phyloP scores from a whole-genome alignment of 2,329 filamentous ascomycete species.

The Aspergillus spinulosporus region DNA sequence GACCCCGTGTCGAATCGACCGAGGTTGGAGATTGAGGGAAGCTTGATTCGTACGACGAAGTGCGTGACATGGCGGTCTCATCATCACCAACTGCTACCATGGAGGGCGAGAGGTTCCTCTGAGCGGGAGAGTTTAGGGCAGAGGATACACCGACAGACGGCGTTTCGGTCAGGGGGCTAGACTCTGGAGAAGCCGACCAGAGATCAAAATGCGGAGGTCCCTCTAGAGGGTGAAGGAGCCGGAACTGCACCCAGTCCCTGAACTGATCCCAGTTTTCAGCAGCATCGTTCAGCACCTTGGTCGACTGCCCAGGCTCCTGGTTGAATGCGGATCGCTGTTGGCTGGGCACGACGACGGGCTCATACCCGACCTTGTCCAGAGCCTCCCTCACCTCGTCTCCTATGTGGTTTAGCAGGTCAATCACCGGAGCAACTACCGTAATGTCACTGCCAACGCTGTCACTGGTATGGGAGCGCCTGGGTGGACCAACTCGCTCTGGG shows the following conservation, averaged over 20 bases:
- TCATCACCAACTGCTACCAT: no score
- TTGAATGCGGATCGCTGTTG: background rate
- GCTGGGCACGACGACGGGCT: conserved; percentile 9
- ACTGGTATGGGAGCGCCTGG: background rate
- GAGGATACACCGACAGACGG: background rate
- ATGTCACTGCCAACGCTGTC: conserved; percentile 3
- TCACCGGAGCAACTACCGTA: conserved; percentile 5
- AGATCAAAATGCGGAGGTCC: background rate
- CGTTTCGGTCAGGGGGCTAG: background rate
- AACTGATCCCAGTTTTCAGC: conserved; percentile 19
- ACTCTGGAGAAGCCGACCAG: no score
- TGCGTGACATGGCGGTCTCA: background rate
- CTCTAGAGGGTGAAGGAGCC: conserved; percentile 11
- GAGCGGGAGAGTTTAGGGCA: background rate
- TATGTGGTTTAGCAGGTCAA: conserved; percentile 15
- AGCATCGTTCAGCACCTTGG: conserved; percentile 8
- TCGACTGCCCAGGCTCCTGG: background rate
- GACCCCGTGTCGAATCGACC: background rate
- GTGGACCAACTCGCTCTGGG: background rate
- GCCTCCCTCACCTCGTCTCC: conserved; percentile 14
- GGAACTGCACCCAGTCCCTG: conserved; percentile 19
- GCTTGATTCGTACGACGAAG: background rate
- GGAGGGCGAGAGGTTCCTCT: background rate
- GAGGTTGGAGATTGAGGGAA: conserved; percentile 3
- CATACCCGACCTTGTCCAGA: conserved; percentile 14